Evolutionary conservation across 2,329 filamentous ascomycete genomes (phyloP), one percentile per base, ranked within the genome.

Genomic region (Trichoderma atroviride): DNA sequence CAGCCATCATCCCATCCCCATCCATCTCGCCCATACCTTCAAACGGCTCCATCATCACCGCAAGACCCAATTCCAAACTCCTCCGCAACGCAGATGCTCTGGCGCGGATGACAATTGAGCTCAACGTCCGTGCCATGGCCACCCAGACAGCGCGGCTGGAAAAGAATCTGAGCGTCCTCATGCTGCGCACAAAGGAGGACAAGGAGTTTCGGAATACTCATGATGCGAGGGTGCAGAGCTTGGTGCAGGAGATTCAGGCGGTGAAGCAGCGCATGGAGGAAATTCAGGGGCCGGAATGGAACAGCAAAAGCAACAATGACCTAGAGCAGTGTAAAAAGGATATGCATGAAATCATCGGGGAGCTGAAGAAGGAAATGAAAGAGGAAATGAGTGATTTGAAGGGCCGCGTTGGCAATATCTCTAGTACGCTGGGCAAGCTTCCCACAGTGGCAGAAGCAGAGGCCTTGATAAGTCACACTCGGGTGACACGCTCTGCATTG

Each of bases 21-120:
- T 57, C 62, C 33, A 40, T 55, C n/a, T 52, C 62, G 14, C 31
- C 66, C 50, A n/a, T 52, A 29, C 19, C 59, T 59, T 19, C 22
- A 27, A 61, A 40, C 13, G 11, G 58, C 10, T 5, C 55, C 63
- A 14, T 55, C 40, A 14, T 33, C 55, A 53, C 37, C 33, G 37
- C 40, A 53, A 61, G 37, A 24, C 53, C 16, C 6, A 56, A n/a
- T 43, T 43, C 19, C 47, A 60, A 22, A 35, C 67, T 78, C 9
- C 53, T 75, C 33, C 70, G 70, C 11, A 74, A 76, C 33, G 78
- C 79, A 50, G 76, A 79, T 4, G 75, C 77, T 37, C 74, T 81
- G n/a, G 76, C 79, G 5, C 74, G 71, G 53, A 80, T 81, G 77
- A 80, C 77, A 6, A 72, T 78, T n/a, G 79, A 81, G 71, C 76